phyloP scores from a whole-genome alignment of 2,329 filamentous ascomycete genomes.

The Claviceps pusilla region DNA sequence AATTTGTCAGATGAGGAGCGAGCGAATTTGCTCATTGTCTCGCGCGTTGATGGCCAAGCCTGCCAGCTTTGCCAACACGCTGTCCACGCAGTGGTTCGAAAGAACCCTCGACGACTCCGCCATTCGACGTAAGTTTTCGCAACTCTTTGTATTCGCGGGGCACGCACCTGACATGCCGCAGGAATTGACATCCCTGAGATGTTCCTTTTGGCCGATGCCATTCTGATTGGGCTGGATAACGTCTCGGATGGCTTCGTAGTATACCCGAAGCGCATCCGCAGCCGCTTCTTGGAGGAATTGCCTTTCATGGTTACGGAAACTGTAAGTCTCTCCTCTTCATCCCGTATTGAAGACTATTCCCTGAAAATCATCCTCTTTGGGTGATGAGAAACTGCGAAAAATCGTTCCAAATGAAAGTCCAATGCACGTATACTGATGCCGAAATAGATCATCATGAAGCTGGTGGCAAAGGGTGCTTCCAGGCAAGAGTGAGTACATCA shows the following conservation, averaged over 20 bases:
- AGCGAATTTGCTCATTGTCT: constrained; percentile 7
- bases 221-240: constrained; percentile 53
- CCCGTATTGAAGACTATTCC: not conserved
- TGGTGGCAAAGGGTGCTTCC: constrained; percentile 54
- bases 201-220: constrained; percentile 54
- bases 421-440: constrained; percentile 4
- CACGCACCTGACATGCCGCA: constrained; percentile 20
- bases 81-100: constrained; percentile 36
- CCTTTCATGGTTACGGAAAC: constrained; percentile 64
- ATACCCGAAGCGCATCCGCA: constrained; percentile 58
- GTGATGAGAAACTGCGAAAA: not conserved
- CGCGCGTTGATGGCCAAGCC: constrained; percentile 30
- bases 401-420: not conserved
- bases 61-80: constrained; percentile 17
- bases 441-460: constrained; percentile 54
- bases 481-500: constrained; percentile 43
- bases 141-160: too few relatives aligned
- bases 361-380: not conserved
- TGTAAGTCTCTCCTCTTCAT: not conserved
- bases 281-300: constrained; percentile 57
- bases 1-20: constrained; percentile 2
- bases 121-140: constrained; percentile 32
- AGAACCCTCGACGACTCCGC: constrained; percentile 64
- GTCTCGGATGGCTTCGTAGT: constrained; percentile 57
- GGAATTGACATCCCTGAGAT: constrained; percentile 47